A percentile compares a stretch with the other conserved stretches of the same genome.
These are phyloP conservation scores for Gloeostereum incarnatum DNA, from an alignment of 768 basidiomycete species.

Conservation along the genomic window DNA sequence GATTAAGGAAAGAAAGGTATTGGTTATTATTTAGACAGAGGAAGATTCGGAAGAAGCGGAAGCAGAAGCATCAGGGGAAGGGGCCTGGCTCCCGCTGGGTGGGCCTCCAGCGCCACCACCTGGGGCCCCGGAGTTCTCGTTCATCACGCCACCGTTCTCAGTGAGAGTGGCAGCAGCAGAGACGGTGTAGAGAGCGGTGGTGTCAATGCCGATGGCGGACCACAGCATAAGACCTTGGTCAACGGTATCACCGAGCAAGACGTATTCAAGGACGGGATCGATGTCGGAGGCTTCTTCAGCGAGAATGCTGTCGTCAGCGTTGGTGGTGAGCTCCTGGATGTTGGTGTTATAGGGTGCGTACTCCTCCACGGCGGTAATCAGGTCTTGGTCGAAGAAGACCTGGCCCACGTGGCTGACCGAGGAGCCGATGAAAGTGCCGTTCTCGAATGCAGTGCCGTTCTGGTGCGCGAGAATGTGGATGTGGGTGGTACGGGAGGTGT, in stretches of 20 bases:
- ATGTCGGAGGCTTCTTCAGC: slow-evolving; percentile 3
- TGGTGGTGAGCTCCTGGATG: slow-evolving; percentile 7
- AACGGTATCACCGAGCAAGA: slow-evolving; percentile 8
- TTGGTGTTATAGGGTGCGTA: slow-evolving; percentile 8
- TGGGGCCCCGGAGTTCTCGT: not conserved
- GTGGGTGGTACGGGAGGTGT: slow-evolving; percentile 9
- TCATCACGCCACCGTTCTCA: slow-evolving; percentile 6
- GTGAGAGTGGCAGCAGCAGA: slow-evolving; percentile 6
- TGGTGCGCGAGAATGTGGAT: slow-evolving; percentile 11
- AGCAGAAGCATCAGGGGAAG: not conserved
- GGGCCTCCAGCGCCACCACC: not conserved
- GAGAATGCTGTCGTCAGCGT: slow-evolving; percentile 9
- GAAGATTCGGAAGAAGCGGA: not conserved
- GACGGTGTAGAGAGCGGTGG: slow-evolving; percentile 2
- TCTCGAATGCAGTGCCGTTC: slow-evolving; percentile 7
- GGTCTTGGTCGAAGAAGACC: slow-evolving; percentile 10
- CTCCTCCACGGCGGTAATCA: slow-evolving; percentile 8
- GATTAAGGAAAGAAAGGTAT: no score
- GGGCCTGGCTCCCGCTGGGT: not conserved
- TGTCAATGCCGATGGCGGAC: slow-evolving; percentile 10
- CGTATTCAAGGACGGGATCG: slow-evolving; percentile 10
- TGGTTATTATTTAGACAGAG: no score
- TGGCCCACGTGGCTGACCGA: slow-evolving; percentile 11
- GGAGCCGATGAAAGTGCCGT: slow-evolving; percentile 7
- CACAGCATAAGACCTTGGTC: slow-evolving; percentile 9